Evolutionary conservation across 768 basidiomycete genomes (phyloP).

Genomic region (Mycena filopes): DNA sequence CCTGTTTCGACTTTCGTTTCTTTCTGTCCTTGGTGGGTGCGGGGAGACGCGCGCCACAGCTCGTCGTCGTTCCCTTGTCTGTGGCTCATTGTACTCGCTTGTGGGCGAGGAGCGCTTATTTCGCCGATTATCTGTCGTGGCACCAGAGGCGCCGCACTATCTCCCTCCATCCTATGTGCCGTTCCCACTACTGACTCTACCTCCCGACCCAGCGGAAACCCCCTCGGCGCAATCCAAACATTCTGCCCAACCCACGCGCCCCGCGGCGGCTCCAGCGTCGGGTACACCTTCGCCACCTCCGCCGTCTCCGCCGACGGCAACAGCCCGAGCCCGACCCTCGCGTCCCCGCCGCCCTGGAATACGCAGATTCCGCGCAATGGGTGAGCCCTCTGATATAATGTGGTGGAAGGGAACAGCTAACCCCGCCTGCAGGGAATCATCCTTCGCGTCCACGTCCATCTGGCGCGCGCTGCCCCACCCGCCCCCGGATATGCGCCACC

Average conservation of each 20-base stretch:
- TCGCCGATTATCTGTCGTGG: too few relatives aligned
- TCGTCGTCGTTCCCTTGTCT: too few relatives aligned
- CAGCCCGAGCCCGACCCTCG: neutral
- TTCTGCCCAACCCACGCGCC: neutral
- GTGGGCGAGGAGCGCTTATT: too few relatives aligned
- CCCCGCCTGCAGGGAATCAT: too few relatives aligned
- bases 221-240: conserved; percentile 4
- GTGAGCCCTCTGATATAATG: neutral
- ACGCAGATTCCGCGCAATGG: neutral
- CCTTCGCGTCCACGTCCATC: too few relatives aligned
- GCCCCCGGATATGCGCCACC: too few relatives aligned
- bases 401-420: too few relatives aligned
- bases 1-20: neutral
- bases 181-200: conserved; percentile 3
- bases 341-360: neutral
- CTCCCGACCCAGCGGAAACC: conserved; percentile 13
- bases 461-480: too few relatives aligned
- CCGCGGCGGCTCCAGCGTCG: neutral
- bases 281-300: conserved; percentile 1
- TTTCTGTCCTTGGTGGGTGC: neutral
- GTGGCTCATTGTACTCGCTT: too few relatives aligned
- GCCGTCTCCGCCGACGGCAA: conserved; percentile 1
- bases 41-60: too few relatives aligned
- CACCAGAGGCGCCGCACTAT: too few relatives aligned
- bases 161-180: too few relatives aligned